Percentiles rank a stretch among this genome's conserved stretches.
phyloP scores from a whole-genome alignment of 129 eudicot species.

The Artemisia annua region DNA sequence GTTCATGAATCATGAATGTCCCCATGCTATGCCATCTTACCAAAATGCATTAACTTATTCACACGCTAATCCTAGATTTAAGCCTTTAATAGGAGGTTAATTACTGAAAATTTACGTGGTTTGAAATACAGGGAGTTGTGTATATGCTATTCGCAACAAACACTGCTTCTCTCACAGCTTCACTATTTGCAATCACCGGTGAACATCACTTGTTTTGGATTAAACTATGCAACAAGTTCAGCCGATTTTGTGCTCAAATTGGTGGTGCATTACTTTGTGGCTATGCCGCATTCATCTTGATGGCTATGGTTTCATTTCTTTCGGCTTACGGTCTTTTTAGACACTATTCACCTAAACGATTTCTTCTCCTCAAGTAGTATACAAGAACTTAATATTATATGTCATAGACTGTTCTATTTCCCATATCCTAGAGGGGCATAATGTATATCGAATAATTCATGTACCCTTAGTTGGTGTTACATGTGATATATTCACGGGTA shows the following conservation, averaged over 20 bases:
- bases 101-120: background rate
- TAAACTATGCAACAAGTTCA: conserved; percentile 55
- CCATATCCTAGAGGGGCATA: conserved; percentile 1
- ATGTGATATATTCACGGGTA: conserved; percentile 24
- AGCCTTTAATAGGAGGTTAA: background rate
- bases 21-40: no score
- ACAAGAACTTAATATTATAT: background rate
- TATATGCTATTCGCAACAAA: conserved; percentile 50
- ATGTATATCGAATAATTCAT: conserved; percentile 11
- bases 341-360: conserved; percentile 61
- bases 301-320: conserved; percentile 44
- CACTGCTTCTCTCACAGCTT: conserved; percentile 40
- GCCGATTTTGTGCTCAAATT: conserved; percentile 65
- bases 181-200: conserved; percentile 47
- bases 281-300: conserved; percentile 36
- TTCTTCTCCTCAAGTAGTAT: conserved; percentile 42
- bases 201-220: conserved; percentile 52
- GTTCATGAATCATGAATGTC: no score
- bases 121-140: conserved; percentile 39
- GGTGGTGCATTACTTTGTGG: conserved; percentile 56
- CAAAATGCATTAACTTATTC: no score
- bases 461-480: conserved; percentile 31
- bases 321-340: conserved; percentile 63
- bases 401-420: background rate
- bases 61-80: no score